Conservation (phyloP, 163 green algal species). For the Botryococcus braunii region DNA sequence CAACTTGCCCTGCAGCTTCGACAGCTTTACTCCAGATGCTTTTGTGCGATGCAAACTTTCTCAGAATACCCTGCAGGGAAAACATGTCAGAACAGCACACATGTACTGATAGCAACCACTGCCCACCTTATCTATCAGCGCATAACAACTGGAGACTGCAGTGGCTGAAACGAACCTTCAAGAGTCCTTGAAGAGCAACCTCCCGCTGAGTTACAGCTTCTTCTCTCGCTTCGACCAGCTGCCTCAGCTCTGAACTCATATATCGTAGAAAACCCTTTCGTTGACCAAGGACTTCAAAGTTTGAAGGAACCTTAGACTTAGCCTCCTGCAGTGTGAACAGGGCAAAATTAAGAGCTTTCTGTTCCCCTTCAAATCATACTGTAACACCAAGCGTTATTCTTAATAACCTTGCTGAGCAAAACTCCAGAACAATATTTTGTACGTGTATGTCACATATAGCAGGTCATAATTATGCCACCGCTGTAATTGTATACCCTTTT, state of each 20-base stretch:
- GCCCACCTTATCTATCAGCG: neutral
- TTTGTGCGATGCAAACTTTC: slow-evolving; percentile 48
- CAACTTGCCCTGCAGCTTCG: slow-evolving; percentile 63
- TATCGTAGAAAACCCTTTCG: slow-evolving; percentile 75
- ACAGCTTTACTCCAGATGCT: slow-evolving; percentile 62
- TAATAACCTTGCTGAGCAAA: no score
- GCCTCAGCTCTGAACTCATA: slow-evolving; percentile 43
- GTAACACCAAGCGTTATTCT: no score
- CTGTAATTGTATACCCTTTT: no score
- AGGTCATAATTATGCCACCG: no score
- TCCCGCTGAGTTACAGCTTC: slow-evolving; percentile 49
- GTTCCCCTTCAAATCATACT: no score
- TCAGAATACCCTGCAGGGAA: slow-evolving; percentile 43
- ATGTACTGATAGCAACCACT: neutral
- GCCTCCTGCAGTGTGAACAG: slow-evolving; percentile 17
- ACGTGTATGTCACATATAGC: no score
- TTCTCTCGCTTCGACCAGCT: slow-evolving; percentile 45
- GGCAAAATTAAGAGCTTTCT: no score
- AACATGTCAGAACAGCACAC: neutral
- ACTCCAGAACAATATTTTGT: no score
- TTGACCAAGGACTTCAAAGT: slow-evolving; percentile 52
- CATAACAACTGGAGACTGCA: neutral
- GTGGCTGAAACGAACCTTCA: slow-evolving; percentile 37
- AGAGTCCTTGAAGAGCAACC: slow-evolving; percentile 44
- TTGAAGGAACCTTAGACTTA: slow-evolving; percentile 36